Percentiles rank a stretch among this genome's conserved stretches.
Conservation (phyloP, 2,329 filamentous ascomycete genomes). For the Monosporascus ibericus region DNA sequence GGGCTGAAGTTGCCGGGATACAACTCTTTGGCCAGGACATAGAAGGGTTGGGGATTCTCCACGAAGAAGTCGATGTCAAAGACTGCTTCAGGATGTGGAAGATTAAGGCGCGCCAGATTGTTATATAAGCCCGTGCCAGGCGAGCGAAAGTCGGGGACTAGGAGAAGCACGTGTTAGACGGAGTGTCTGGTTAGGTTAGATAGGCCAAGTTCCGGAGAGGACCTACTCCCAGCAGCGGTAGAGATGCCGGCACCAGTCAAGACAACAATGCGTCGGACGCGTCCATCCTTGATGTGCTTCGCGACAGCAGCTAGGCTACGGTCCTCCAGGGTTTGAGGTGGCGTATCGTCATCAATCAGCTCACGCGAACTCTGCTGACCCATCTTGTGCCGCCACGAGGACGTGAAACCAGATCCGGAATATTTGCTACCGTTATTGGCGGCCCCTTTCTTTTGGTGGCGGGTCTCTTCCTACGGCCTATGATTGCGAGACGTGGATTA, state of each 20-base stretch:
- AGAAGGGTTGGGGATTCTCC: constrained; percentile 80
- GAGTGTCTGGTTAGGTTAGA: neutral
- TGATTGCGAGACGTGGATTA: constrained; percentile 6
- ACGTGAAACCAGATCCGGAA: constrained; percentile 8
- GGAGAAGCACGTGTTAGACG: constrained; percentile 7
- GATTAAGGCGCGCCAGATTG: constrained; percentile 77
- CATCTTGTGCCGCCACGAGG: constrained; percentile 52
- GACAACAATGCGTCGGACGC: constrained; percentile 68
- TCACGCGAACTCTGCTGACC: constrained; percentile 71
- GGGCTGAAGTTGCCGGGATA: constrained; percentile 87
- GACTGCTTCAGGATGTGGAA: constrained; percentile 86
- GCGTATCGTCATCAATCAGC: constrained; percentile 56
- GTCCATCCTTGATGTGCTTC: constrained; percentile 68
- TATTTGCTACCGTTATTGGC: neutral
- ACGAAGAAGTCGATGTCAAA: constrained; percentile 92
- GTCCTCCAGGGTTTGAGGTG: constrained; percentile 58
- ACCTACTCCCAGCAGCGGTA: constrained; percentile 59
- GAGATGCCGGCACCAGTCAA: constrained; percentile 89
- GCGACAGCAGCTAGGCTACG: constrained; percentile 70
- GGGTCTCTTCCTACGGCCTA: constrained; percentile 21
- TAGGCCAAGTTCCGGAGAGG: neutral
- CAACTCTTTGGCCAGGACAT: constrained; percentile 82
- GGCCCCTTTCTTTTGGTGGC: constrained; percentile 11
- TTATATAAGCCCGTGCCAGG: constrained; percentile 90
- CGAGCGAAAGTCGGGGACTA: constrained; percentile 90